A percentile compares a stretch with the other conserved stretches of the same genome.
Conservation (phyloP, 176 grass and related monocot species). For the Aegilops tauschii region DNA sequence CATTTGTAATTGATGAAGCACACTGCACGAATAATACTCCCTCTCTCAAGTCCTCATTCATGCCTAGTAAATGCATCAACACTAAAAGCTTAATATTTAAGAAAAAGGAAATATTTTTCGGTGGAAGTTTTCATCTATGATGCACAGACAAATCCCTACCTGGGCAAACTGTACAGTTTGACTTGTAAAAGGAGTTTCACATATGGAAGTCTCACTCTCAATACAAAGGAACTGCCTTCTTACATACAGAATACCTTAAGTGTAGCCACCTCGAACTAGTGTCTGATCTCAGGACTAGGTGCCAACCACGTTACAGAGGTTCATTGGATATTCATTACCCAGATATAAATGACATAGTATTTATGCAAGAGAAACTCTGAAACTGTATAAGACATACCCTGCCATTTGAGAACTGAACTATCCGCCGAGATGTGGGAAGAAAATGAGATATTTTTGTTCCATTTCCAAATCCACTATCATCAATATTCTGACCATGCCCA, state of each 20-base stretch:
- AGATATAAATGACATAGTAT: conserved; percentile 3
- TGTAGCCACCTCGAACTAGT: conserved; percentile 1
- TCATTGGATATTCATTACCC: neutral
- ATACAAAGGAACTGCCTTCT: neutral
- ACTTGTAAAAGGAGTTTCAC: no score
- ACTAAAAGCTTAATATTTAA: neutral
- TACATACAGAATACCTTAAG: neutral
- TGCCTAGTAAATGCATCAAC: neutral
- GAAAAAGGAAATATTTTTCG: neutral
- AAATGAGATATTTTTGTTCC: conserved; percentile 86
- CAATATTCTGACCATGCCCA: conserved; percentile 62
- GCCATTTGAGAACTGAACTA: conserved; percentile 97
- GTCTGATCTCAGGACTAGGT: conserved; percentile 3
- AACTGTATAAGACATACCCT: conserved; percentile 45
- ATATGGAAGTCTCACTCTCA: neutral
- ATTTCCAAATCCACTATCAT: conserved; percentile 50
- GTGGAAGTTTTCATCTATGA: neutral
- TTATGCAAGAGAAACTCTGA: neutral
- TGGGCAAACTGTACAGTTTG: neutral
- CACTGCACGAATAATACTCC: neutral
- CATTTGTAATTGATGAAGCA: neutral
- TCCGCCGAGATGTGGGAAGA: conserved; percentile 81
- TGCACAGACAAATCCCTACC: neutral
- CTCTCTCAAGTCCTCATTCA: neutral
- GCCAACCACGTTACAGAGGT: neutral